phyloP scores from a whole-genome alignment of 2,329 filamentous ascomycete species.

The Trichoderma hamatum region DNA sequence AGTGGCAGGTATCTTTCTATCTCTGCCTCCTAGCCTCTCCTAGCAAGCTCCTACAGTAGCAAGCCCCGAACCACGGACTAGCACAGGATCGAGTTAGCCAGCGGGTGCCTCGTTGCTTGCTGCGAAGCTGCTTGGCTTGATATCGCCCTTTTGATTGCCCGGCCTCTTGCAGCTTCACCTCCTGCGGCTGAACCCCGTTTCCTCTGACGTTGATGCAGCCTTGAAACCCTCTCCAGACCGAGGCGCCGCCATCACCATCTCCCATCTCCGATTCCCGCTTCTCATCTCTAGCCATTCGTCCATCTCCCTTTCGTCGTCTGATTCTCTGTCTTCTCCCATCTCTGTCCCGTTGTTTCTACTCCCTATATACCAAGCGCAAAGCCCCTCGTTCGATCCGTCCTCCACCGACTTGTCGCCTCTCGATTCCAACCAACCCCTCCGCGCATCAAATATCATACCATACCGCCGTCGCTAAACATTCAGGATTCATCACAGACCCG shows the following conservation, averaged over 20 bases:
- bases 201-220: conserved; percentile 41
- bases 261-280: conserved; percentile 22
- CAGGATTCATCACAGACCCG: neutral
- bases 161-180: conserved; percentile 34
- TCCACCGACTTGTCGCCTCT: conserved; percentile 18
- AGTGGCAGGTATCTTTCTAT: conserved; percentile 8
- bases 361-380: conserved; percentile 6
- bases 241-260: conserved; percentile 35
- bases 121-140: conserved; percentile 20
- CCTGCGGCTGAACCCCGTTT: conserved; percentile 45
- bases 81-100: conserved; percentile 18
- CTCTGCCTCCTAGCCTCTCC: conserved; percentile 1
- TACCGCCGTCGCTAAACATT: conserved; percentile 10
- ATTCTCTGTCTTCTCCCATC: conserved; percentile 8
- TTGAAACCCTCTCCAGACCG: conserved; percentile 35
- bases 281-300: conserved; percentile 1
- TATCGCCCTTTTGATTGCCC: conserved; percentile 22
- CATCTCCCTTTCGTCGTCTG: conserved; percentile 8
- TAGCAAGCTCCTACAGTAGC: conserved; percentile 8
- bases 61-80: conserved; percentile 3
- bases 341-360: neutral
- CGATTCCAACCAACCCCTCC: conserved; percentile 20
- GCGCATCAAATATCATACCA: conserved; percentile 13
- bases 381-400: conserved; percentile 19
- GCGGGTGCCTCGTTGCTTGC: conserved; percentile 3